Evolutionary conservation across 495 filamentous ascomycete species (phyloP).

Genomic region (Cladorrhinum samala): DNA sequence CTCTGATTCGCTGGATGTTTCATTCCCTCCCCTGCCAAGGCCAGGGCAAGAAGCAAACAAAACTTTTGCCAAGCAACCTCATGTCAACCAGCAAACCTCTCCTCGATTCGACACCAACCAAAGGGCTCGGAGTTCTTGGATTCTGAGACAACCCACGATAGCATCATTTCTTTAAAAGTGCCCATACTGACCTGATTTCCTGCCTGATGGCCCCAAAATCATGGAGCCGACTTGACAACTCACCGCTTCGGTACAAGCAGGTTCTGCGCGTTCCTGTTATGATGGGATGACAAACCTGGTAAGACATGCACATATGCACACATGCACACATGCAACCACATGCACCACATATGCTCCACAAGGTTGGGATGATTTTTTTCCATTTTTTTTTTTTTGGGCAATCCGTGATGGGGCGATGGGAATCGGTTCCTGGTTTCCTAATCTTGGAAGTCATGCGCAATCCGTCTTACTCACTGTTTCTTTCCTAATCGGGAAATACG

Average conservation of each 20-base stretch:
- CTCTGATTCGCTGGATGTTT: slow-evolving; percentile 15
- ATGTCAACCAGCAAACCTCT: not conserved
- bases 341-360: too few relatives aligned
- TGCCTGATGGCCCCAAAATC: too few relatives aligned
- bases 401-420: not conserved
- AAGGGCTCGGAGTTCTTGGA: not conserved
- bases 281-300: not conserved
- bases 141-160: not conserved
- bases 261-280: too few relatives aligned
- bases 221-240: too few relatives aligned
- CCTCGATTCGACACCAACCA: too few relatives aligned
- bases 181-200: not conserved
- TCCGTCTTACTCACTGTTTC: not conserved
- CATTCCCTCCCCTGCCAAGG: not conserved
- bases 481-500: not conserved
- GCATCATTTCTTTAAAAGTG: too few relatives aligned
- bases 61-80: not conserved
- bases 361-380: too few relatives aligned
- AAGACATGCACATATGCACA: not conserved
- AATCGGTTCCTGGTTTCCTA: too few relatives aligned
- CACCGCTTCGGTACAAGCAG: too few relatives aligned
- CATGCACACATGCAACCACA: too few relatives aligned
- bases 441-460: not conserved
- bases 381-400: not conserved
- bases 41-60: not conserved